A percentile compares a stretch with the other conserved stretches of the same genome.
These are phyloP conservation scores for Aspergillus ochraceoroseus DNA, from an alignment of 2,329 filamentous ascomycete genomes.

Conservation along the genomic window DNA sequence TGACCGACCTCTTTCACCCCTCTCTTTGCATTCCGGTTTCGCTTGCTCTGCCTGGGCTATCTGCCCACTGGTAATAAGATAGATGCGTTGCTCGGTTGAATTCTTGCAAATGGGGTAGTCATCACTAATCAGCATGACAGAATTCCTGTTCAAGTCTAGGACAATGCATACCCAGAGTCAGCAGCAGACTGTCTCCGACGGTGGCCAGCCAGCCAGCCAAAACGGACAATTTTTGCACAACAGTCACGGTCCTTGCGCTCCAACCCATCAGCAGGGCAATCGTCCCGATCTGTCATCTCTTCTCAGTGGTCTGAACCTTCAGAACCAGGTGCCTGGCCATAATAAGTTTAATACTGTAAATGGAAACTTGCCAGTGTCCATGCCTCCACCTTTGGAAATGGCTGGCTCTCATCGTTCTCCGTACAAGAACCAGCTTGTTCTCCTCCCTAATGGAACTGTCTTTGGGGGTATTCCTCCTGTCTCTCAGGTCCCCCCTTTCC, in stretches of 20 bases:
- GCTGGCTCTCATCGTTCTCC: slow-evolving; percentile 26
- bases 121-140: background rate
- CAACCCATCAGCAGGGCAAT: slow-evolving; percentile 23
- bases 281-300: slow-evolving; percentile 22
- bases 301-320: slow-evolving; percentile 27
- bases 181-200: slow-evolving; percentile 25
- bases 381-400: slow-evolving; percentile 27
- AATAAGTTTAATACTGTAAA: slow-evolving; percentile 30
- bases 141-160: slow-evolving; percentile 9
- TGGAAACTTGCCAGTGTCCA: slow-evolving; percentile 22
- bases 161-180: slow-evolving; percentile 23
- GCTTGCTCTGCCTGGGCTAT: background rate
- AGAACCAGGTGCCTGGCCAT: slow-evolving; percentile 26
- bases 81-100: too few relatives aligned
- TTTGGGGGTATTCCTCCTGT: slow-evolving; percentile 29
- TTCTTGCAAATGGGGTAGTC: too few relatives aligned
- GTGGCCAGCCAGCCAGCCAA: slow-evolving; percentile 22
- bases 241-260: slow-evolving; percentile 23
- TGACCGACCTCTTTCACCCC: background rate
- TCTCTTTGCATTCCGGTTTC: background rate
- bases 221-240: slow-evolving; percentile 27
- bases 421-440: slow-evolving; percentile 29
- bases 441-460: slow-evolving; percentile 33
- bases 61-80: too few relatives aligned
- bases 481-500: slow-evolving; percentile 26